These are phyloP conservation scores for Auriscalpium vulgare DNA, from an alignment of 768 basidiomycete species.

Conservation along the genomic window DNA sequence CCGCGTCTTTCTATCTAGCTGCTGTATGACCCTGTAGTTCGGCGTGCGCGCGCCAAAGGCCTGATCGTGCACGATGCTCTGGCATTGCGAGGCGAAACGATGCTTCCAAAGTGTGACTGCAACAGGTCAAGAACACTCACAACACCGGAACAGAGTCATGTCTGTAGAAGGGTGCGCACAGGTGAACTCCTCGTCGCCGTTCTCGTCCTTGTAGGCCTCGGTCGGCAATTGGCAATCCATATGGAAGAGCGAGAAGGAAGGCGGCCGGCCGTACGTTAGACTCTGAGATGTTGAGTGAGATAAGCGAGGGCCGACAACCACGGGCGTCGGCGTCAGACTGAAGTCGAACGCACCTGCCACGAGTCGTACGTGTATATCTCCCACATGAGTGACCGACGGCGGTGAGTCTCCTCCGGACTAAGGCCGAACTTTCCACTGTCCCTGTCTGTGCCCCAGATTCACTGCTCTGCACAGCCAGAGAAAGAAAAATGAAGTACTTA, in stretches of 20 bases:
- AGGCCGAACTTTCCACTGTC: slow-evolving; percentile 63
- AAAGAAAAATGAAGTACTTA: slow-evolving; percentile 39
- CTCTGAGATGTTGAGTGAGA: slow-evolving; percentile 34
- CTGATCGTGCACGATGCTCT: slow-evolving; percentile 57
- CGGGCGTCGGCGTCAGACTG: background rate
- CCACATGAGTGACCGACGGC: slow-evolving; percentile 53
- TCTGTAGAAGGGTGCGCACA: slow-evolving; percentile 33
- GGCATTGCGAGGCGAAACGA: slow-evolving; percentile 51
- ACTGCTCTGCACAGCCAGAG: background rate
- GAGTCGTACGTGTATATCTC: slow-evolving; percentile 63
- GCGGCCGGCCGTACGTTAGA: slow-evolving; percentile 64
- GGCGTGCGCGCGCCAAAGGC: slow-evolving; percentile 58
- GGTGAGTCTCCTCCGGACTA: slow-evolving; percentile 45
- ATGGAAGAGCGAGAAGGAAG: slow-evolving; percentile 42
- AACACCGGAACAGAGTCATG: background rate
- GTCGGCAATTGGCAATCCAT: slow-evolving; percentile 19
- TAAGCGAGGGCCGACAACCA: slow-evolving; percentile 1
- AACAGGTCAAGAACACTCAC: slow-evolving; percentile 3
- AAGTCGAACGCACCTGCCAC: slow-evolving; percentile 45
- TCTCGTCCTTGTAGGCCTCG: slow-evolving; percentile 45
- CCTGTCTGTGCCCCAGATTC: slow-evolving; percentile 39
- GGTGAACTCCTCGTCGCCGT: slow-evolving; percentile 51
- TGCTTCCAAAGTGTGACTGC: slow-evolving; percentile 66
- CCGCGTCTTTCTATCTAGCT: slow-evolving; percentile 60
- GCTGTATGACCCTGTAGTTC: slow-evolving; percentile 51